Base-by-base conservation (phyloP, 176 grass and related monocot genomes). In the Carex scoparia region DNA sequence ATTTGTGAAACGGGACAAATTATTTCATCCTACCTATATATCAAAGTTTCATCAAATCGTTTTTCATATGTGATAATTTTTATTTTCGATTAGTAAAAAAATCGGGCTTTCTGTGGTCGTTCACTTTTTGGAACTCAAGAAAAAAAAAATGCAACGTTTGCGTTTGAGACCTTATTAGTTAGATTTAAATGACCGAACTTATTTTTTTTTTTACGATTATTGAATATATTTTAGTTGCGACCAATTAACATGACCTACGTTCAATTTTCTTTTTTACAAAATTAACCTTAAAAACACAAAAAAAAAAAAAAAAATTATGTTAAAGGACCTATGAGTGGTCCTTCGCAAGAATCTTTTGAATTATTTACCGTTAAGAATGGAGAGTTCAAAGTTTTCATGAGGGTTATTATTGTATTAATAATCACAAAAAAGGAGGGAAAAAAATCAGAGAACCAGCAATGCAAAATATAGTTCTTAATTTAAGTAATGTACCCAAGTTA, bases 171-270 rank as follows among this genome's bases (percentile, higher is more conserved):
- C 31, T 48, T 51, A 10, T 7, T 54, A 53, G n/a, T 75, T 75
- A 53, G n/a, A 75, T 27, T 65, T 68, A 68, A 44, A 49, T 82
- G 5, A 83, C 80, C 62, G 35, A 35, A 68, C 62, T 68, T 67
- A 19, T 23, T 23, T 23, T 23, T 23, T 23, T 23, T 23, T 23
- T 63, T 44, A 44, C 32, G 2, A 14, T 55, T 77, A 54, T 77
- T 51, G 54, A 56, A 40, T 40, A 40, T 5, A 40, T 40, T 40
- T 13, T 48, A 51, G 2, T 53, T 76, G 35, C 10, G 11, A 76
- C 71, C 71, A 49, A 76, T 18, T 53, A n/a, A n/a, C 27, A 23
- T 18, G 16, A n/a, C 23, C 71, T 27, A 76, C 10, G 19, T 48
- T 16, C 48, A 76, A 49, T 11, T 49, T 76, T 9, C 33, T 28